Conservation (phyloP, 306 rosid genomes). For the Medicago ruthenica region DNA sequence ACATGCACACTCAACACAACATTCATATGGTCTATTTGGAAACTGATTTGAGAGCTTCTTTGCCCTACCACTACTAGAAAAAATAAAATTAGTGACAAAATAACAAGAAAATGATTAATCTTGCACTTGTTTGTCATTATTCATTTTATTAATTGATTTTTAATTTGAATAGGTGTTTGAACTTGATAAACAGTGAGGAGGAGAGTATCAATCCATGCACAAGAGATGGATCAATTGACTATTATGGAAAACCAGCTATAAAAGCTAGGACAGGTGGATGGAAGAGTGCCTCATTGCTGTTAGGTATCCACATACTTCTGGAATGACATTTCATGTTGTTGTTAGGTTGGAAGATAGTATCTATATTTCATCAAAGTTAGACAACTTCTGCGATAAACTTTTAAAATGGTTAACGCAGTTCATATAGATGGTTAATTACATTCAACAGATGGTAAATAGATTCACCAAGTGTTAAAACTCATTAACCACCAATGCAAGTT, state of each 20-base stretch:
- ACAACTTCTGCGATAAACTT: no score
- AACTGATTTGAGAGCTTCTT: no score
- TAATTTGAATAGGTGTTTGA: slow-evolving; percentile 47
- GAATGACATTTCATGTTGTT: background rate
- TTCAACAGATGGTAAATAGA: no score
- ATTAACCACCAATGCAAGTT: no score
- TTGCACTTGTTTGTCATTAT: background rate
- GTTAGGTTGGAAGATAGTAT: background rate
- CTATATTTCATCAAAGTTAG: background rate
- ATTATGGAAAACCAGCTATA: slow-evolving; percentile 46
- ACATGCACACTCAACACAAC: background rate
- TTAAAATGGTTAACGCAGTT: no score
- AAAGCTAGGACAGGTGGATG: slow-evolving; percentile 60
- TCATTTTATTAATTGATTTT: background rate
- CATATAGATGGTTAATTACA: no score
- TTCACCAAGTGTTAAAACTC: background rate
- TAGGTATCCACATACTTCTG: slow-evolving; percentile 45
- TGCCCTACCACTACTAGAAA: no score
- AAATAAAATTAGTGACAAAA: no score
- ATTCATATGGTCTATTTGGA: background rate
- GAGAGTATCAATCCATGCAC: slow-evolving; percentile 3
- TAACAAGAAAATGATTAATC: background rate
- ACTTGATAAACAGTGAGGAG: slow-evolving; percentile 40
- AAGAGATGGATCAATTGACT: background rate
- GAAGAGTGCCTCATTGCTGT: slow-evolving; percentile 58